phyloP scores from a whole-genome alignment of 208 protist species.

The Leptomonas seymouri region DNA sequence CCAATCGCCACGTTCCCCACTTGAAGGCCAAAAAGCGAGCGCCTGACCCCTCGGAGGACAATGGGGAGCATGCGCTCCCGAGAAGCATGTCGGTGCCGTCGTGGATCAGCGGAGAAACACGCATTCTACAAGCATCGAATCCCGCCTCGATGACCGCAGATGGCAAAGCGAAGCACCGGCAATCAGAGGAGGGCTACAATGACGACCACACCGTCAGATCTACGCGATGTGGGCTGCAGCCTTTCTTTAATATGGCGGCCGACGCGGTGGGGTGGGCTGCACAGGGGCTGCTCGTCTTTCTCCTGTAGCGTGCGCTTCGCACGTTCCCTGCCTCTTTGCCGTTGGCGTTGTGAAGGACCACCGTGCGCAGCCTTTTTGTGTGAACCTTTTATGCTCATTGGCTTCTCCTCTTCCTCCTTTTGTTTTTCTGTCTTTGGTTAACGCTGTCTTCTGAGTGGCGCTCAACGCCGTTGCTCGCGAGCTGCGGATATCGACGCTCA shows the following conservation, averaged over 20 bases:
- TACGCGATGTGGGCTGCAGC: background rate
- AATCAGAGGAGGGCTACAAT: background rate
- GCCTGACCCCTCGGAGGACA: background rate
- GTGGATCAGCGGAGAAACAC: slow-evolving; percentile 1
- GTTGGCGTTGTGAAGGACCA: too few relatives aligned
- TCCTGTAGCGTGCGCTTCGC: slow-evolving; percentile 6
- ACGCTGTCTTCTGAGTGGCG: too few relatives aligned
- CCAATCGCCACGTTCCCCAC: slow-evolving; percentile 2
- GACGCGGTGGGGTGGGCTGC: slow-evolving; percentile 29
- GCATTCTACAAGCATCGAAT: background rate
- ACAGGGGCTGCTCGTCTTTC: slow-evolving; percentile 27
- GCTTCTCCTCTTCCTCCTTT: too few relatives aligned
- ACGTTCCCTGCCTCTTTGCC: background rate
- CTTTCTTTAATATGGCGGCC: slow-evolving; percentile 16
- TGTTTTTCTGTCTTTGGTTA: too few relatives aligned
- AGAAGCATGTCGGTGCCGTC: slow-evolving; percentile 25
- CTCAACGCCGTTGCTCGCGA: too few relatives aligned
- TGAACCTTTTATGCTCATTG: background rate
- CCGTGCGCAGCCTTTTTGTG: background rate
- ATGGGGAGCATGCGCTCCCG: background rate
- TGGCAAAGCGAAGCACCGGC: background rate
- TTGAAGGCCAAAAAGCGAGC: background rate
- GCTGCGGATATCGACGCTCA: too few relatives aligned
- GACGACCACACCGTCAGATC: background rate
- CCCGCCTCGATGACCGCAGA: background rate